A percentile compares a stretch with the other conserved stretches of the same genome.
Conservation (phyloP, 257 asterid genomes). For the Rhazya stricta region DNA sequence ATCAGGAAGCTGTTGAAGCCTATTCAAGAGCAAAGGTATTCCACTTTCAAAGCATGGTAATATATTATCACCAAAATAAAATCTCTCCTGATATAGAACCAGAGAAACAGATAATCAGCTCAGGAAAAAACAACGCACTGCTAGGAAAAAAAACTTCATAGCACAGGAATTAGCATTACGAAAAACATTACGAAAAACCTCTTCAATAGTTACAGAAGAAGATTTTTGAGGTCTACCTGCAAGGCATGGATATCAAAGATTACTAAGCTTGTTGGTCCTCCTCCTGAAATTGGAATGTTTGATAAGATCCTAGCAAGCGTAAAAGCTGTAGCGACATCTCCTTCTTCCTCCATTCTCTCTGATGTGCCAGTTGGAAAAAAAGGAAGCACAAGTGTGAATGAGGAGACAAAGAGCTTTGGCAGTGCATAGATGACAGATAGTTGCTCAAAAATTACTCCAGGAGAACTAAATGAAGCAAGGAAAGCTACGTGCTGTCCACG, state of each 20-base stretch:
- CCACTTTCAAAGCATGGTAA: conserved; percentile 98
- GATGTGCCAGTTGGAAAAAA: conserved; percentile 98
- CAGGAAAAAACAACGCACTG: conserved; percentile 1
- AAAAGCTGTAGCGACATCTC: conserved; percentile 97
- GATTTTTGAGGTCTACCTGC: conserved; percentile 48
- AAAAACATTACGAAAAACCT: neutral
- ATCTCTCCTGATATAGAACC: conserved; percentile 67
- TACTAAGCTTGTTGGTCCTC: conserved; percentile 95
- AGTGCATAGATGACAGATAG: conserved; percentile 78
- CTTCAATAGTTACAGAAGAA: neutral
- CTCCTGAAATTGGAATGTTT: conserved; percentile 75
- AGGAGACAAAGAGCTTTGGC: conserved; percentile 86
- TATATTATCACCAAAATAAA: conserved; percentile 89
- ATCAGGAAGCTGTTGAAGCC: conserved; percentile 94
- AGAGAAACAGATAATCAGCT: conserved; percentile 8
- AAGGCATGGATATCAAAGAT: conserved; percentile 96
- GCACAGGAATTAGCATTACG: neutral
- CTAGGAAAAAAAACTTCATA: conserved; percentile 5
- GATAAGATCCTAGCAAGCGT: conserved; percentile 96
- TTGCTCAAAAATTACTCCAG: conserved; percentile 95
- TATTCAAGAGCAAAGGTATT: conserved; percentile 74
- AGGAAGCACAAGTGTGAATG: conserved; percentile 95
- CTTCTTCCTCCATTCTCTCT: conserved; percentile 99
- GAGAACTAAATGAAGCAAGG: conserved; percentile 98
- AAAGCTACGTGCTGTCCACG: conserved; percentile 96